These are phyloP conservation scores for Paramecium primaurelia DNA, from an alignment of 73 alveolate genomes.

Conservation along the genomic window DNA sequence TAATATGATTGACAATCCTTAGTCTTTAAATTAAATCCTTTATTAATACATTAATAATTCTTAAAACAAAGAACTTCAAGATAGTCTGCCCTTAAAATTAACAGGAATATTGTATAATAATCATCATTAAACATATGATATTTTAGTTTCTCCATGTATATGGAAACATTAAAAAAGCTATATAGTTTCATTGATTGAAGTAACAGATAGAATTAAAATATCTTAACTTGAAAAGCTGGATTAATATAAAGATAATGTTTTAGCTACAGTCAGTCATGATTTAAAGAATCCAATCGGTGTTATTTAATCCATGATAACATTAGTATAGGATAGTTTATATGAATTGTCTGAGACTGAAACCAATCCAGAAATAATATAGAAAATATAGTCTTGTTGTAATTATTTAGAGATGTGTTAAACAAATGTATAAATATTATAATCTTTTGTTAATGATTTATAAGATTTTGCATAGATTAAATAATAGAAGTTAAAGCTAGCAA, in stretches of 20 bases:
- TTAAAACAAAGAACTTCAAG: not conserved
- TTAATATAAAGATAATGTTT: not conserved
- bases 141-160: not conserved
- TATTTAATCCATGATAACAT: not conserved
- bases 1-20: not conserved
- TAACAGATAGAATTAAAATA: not conserved
- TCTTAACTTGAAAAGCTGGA: not conserved
- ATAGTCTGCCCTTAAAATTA: not conserved
- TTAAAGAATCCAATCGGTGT: not conserved
- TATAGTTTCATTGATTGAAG: not conserved
- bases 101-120: not conserved
- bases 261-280: constrained; percentile 31
- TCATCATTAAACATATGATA: not conserved
- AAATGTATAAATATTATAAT: not conserved
- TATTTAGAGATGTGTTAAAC: not conserved
- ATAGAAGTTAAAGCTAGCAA: not conserved
- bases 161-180: not conserved
- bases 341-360: not conserved
- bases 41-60: not conserved
- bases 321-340: not conserved
- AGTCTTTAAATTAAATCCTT: not conserved
- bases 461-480: constrained; percentile 22
- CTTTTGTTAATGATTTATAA: constrained; percentile 33
- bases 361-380: not conserved
- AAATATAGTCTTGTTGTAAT: not conserved